Evolutionary conservation across 495 filamentous ascomycete species (phyloP).

Genomic region (Lasiosphaeria miniovina): DNA sequence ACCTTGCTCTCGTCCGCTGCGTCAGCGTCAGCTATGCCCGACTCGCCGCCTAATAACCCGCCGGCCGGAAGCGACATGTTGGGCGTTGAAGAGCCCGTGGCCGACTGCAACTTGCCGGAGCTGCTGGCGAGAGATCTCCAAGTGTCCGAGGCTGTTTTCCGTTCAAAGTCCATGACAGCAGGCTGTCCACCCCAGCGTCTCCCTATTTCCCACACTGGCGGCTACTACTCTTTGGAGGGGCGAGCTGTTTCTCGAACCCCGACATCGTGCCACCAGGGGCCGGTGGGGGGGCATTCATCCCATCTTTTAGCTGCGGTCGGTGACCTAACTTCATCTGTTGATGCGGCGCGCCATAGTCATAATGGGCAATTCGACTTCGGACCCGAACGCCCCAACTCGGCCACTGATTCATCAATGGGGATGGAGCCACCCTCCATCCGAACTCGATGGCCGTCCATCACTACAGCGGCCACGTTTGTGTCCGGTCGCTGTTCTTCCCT

Average conservation of each 20-base stretch:
- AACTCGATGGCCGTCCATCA: constrained; percentile 33
- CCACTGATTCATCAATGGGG: constrained; percentile 27
- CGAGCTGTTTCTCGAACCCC: constrained; percentile 10
- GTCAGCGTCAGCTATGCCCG: constrained; percentile 4
- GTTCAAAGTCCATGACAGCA: constrained; percentile 41
- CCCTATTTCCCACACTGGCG: constrained; percentile 22
- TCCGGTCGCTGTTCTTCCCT: constrained; percentile 31
- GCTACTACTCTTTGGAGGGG: constrained; percentile 15
- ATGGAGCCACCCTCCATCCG: constrained; percentile 28
- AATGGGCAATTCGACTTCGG: background rate
- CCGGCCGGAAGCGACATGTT: constrained; percentile 10
- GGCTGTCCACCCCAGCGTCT: constrained; percentile 34
- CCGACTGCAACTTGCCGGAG: constrained; percentile 43
- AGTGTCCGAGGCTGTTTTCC: constrained; percentile 35
- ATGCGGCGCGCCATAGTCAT: background rate
- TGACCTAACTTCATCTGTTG: background rate
- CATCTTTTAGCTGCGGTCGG: background rate
- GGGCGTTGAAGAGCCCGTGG: constrained; percentile 20
- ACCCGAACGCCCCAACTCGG: constrained; percentile 17
- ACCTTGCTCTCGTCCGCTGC: constrained; percentile 11
- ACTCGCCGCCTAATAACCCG: background rate
- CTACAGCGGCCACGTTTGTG: constrained; percentile 35
- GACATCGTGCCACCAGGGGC: constrained; percentile 2
- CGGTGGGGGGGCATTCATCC: background rate
- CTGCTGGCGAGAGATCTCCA: constrained; percentile 43